Percentiles rank a stretch among this genome's conserved stretches.
These are phyloP conservation scores for Kwoniella mangroviensis DNA, from an alignment of 768 basidiomycete species.

Conservation along the genomic window DNA sequence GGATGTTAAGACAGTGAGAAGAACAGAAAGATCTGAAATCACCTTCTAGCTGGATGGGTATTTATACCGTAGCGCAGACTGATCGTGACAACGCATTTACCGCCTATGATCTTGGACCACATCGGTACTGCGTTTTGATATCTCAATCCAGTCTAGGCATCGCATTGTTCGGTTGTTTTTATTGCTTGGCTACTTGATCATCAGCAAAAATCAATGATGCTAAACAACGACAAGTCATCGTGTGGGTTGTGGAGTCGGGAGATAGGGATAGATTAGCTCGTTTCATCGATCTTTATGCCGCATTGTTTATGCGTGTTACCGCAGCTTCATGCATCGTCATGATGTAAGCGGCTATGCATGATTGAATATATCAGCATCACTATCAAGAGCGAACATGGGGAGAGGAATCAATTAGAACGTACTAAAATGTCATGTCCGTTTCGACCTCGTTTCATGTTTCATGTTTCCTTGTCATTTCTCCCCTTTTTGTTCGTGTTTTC, in stretches of 20 bases:
- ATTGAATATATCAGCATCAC: background rate
- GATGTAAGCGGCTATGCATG: background rate
- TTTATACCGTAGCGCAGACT: background rate
- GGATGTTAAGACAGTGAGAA: background rate
- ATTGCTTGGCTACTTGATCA: background rate
- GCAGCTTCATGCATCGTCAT: background rate
- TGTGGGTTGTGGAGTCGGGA: background rate
- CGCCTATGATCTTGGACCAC: too few species aligned
- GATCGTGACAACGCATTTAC: background rate
- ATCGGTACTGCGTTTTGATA: background rate
- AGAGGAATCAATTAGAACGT: background rate
- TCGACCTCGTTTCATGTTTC: conserved; percentile 6
- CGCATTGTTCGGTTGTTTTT: background rate
- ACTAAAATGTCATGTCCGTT: background rate
- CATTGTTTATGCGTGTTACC: conserved; percentile 2
- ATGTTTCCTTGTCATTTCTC: background rate
- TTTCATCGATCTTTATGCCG: background rate
- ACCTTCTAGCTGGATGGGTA: background rate
- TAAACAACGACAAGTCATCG: background rate
- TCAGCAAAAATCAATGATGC: background rate
- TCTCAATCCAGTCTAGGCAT: background rate
- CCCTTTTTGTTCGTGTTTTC: background rate
- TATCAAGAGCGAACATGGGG: background rate
- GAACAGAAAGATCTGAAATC: background rate
- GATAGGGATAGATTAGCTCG: conserved; percentile 4